Conservation (phyloP, 2,329 filamentous ascomycete genomes). For the Pseudodiploospora longispora region DNA sequence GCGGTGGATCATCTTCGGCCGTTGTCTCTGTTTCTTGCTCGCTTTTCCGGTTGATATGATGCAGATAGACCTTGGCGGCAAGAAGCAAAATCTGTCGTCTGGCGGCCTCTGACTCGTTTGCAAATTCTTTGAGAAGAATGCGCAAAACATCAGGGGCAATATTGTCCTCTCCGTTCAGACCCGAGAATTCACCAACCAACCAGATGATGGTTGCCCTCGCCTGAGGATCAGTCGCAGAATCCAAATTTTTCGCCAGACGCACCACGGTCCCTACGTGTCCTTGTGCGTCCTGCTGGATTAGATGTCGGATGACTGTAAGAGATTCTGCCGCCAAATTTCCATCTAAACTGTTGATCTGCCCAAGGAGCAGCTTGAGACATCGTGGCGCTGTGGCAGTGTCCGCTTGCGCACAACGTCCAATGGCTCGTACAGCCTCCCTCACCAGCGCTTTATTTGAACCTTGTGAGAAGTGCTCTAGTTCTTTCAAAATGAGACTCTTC, state of each 20-base stretch:
- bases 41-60: slow-evolving; percentile 64
- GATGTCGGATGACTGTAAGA: slow-evolving; percentile 85
- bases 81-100: slow-evolving; percentile 89
- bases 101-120: slow-evolving; percentile 73
- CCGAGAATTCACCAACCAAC: slow-evolving; percentile 92
- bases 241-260: slow-evolving; percentile 81
- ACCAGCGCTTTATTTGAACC: slow-evolving; percentile 67
- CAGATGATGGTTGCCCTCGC: slow-evolving; percentile 93
- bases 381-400: slow-evolving; percentile 62
- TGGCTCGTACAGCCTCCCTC: slow-evolving; percentile 82
- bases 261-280: slow-evolving; percentile 81
- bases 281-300: slow-evolving; percentile 84
- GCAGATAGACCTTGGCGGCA: slow-evolving; percentile 93
- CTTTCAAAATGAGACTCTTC: slow-evolving; percentile 82
- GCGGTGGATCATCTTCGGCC: slow-evolving; percentile 21
- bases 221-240: slow-evolving; percentile 77
- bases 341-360: slow-evolving; percentile 82
- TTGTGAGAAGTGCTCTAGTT: slow-evolving; percentile 87
- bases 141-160: slow-evolving; percentile 89
- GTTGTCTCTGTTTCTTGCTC: slow-evolving; percentile 30
- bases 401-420: slow-evolving; percentile 84
- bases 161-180: slow-evolving; percentile 70
- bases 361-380: slow-evolving; percentile 74
- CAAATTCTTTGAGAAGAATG: slow-evolving; percentile 78
- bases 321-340: slow-evolving; percentile 85